phyloP scores from a whole-genome alignment of 805 yeast species.

The Pichia thaimueangensis region DNA sequence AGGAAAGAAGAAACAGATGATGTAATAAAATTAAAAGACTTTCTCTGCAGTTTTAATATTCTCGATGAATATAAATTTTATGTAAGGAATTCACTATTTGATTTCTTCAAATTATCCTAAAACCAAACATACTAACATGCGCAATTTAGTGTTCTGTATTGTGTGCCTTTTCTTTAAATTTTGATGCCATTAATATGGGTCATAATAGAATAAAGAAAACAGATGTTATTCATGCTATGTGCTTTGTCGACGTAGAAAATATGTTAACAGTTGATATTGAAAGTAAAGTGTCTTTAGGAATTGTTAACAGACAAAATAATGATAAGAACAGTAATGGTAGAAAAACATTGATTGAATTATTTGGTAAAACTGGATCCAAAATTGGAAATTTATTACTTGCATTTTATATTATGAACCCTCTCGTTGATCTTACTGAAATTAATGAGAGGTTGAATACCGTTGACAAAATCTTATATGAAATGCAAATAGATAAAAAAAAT shows the following conservation, averaged over 20 bases:
- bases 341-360: constrained; percentile 17
- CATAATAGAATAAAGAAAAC: background rate
- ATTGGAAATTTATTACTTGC: constrained; percentile 27
- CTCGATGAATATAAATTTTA: constrained; percentile 7
- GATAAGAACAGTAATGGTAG: constrained; percentile 13
- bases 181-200: constrained; percentile 7
- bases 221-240: constrained; percentile 8
- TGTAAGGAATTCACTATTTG: background rate
- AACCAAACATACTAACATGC: too few relatives aligned
- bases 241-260: constrained; percentile 5
- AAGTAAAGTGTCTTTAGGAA: constrained; percentile 22
- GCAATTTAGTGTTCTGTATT: constrained; percentile 13
- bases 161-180: constrained; percentile 6
- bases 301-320: constrained; percentile 9
- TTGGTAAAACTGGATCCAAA: constrained; percentile 25
- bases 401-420: constrained; percentile 33
- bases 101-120: too few relatives aligned
- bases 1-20: background rate
- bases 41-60: constrained; percentile 3
- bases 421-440: constrained; percentile 24
- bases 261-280: constrained; percentile 26
- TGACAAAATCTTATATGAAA: constrained; percentile 18
- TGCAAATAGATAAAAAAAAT: constrained; percentile 1
- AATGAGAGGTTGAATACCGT: constrained; percentile 28
- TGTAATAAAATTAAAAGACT: background rate